Evolutionary conservation across 129 eudicot species (phyloP).

Genomic region (Saposhnikovia divaricata): DNA sequence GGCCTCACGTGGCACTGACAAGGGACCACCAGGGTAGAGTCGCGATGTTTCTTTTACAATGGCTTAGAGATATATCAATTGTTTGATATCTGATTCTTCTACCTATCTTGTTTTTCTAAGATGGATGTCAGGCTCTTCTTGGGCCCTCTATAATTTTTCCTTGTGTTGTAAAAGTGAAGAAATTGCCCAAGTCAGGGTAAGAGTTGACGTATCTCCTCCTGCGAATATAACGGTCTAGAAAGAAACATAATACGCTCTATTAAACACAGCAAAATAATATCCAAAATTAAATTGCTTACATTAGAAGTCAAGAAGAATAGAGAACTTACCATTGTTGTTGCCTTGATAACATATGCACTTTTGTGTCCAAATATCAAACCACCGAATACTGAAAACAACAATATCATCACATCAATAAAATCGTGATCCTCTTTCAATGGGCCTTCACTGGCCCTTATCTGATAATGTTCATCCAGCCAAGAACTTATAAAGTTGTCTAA

Average conservation of each 20-base stretch:
- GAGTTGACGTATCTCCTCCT: constrained; percentile 3
- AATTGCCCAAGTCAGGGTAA: constrained; percentile 11
- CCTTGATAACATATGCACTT: not conserved
- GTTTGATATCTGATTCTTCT: constrained; percentile 8
- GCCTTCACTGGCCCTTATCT: not conserved
- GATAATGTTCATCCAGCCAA: constrained; percentile 19
- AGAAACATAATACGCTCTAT: not conserved
- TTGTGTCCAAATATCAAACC: no score
- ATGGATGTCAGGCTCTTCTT: constrained; percentile 12
- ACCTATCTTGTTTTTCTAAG: constrained; percentile 6
- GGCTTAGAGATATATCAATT: constrained; percentile 13
- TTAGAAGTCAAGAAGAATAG: not conserved
- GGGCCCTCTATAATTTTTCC: not conserved
- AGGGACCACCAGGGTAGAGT: constrained; percentile 12
- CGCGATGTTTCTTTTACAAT: constrained; percentile 13
- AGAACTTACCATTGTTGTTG: no score
- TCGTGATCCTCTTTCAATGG: constrained; percentile 1
- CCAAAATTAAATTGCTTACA: no score
- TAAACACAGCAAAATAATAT: not conserved
- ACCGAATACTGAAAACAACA: not conserved
- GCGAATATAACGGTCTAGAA: constrained; percentile 10
- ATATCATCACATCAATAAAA: constrained; percentile 15
- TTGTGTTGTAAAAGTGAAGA: constrained; percentile 6
- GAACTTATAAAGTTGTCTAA: constrained; percentile 6
- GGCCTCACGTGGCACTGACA: constrained; percentile 11